Base-by-base conservation (phyloP, 768 basidiomycete species). In the Hygrophoropsis aurantiaca region DNA sequence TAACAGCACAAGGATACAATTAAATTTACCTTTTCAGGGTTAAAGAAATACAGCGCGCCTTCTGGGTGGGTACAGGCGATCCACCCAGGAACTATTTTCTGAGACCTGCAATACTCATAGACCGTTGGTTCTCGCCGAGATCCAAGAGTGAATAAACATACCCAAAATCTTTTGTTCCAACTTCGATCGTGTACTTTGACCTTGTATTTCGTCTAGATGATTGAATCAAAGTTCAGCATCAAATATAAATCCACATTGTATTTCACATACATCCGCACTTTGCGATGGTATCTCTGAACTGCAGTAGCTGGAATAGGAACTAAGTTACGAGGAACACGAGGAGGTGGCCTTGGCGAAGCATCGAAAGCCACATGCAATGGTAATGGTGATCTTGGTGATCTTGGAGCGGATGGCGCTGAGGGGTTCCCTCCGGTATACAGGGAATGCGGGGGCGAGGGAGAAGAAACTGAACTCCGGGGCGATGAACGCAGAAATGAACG, bases 31-130 rank as follows among this genome's bases (percentile, higher is more conserved):
- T 72, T 70, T 8, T 59, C 50, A 36, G 51, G 25, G 42, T 79
- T 65, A 49, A 65, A 73, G 50, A 79, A 83, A 55, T 81, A 84
- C 19, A 73, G 65, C 5, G 70, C 71, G 5, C 81, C 81, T 60
- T 84, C 80, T 0, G 80, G 79, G 57, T 82, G 81, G 5, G 64
- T 59, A 21, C 63, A 64, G 3, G 69, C 50, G 5, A 46, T 57
- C 81, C 81, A 83, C 2, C 64, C 71, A 16, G 16, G 5, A 13
- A 56, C 56, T 8, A 24, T 32, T 32, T 8, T n/a, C 16, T 23
- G 43, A 7, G 32, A 27, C 20, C 34, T 24, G 25, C 33, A 35
- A 26, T 11, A 38, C 11, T 15, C 6, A 15, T 24, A 21, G 33
- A 9, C 15, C 10, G 33, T 30, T 30, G 19, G n/a, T 21, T 44